phyloP scores from a whole-genome alignment of 805 yeast species.

The Nakazawaea holstii region DNA sequence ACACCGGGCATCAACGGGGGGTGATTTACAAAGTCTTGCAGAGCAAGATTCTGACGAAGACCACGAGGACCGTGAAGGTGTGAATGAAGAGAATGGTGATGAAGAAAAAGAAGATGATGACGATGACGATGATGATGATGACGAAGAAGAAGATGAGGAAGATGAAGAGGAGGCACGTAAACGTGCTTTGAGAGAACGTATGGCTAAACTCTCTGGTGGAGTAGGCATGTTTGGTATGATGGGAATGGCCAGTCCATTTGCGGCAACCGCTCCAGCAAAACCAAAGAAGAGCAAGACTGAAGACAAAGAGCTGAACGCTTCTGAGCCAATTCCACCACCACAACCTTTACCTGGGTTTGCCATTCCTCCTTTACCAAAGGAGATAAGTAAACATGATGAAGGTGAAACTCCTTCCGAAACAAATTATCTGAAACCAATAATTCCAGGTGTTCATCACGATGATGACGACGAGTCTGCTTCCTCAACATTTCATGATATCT shows the following conservation, averaged over 20 bases:
- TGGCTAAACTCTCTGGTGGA: slow-evolving; percentile 94
- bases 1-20: no score
- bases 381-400: slow-evolving; percentile 15
- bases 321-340: neutral
- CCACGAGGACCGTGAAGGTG: no score
- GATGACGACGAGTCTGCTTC: no score
- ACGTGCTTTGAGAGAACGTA: slow-evolving; percentile 76
- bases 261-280: slow-evolving; percentile 19
- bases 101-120: slow-evolving; percentile 25
- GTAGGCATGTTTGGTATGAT: slow-evolving; percentile 74
- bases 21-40: no score
- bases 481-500: no score
- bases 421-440: neutral
- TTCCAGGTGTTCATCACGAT: no score
- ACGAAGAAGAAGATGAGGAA: slow-evolving; percentile 50
- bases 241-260: slow-evolving; percentile 40
- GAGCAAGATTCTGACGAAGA: no score
- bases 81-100: slow-evolving; percentile 17
- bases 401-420: slow-evolving; percentile 22
- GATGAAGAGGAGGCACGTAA: slow-evolving; percentile 76
- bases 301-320: slow-evolving; percentile 15
- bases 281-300: slow-evolving; percentile 21
- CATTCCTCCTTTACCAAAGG: slow-evolving; percentile 12
- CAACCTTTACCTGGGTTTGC: slow-evolving; percentile 14
- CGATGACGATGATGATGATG: slow-evolving; percentile 41